phyloP scores from a whole-genome alignment of 1,139 yeast species.

The Magnusiomyces fungicola region DNA sequence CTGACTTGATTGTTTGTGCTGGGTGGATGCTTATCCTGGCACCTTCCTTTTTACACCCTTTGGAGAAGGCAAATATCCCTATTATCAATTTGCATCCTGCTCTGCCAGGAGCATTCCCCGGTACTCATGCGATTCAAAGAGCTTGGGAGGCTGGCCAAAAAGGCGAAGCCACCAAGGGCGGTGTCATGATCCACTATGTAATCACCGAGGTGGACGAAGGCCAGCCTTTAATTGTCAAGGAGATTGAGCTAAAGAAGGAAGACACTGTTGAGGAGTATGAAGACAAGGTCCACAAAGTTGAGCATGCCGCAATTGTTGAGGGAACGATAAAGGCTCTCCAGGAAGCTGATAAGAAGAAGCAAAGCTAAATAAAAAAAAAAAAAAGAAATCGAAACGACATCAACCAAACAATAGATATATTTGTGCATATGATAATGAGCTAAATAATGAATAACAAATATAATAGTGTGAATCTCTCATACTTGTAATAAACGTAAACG shows the following conservation, averaged over 20 bases:
- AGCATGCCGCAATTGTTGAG: slow-evolving; percentile 88
- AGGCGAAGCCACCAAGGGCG: slow-evolving; percentile 71
- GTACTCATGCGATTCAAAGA: slow-evolving; percentile 92
- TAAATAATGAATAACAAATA: no score
- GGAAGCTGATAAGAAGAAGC: slow-evolving; percentile 21
- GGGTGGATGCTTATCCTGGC: slow-evolving; percentile 97
- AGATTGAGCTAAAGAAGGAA: slow-evolving; percentile 58
- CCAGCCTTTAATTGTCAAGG: slow-evolving; percentile 75
- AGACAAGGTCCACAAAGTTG: slow-evolving; percentile 71
- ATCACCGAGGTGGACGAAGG: slow-evolving; percentile 94
- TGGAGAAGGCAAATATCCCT: slow-evolving; percentile 54
- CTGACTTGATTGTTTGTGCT: slow-evolving; percentile 89
- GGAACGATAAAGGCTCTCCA: slow-evolving; percentile 63
- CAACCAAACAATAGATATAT: no score
- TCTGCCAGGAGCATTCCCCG: slow-evolving; percentile 93
- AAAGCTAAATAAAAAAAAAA: not conserved
- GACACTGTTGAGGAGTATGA: slow-evolving; percentile 79
- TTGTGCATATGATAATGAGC: no score
- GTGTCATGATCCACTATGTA: slow-evolving; percentile 94
- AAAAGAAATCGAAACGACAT: not conserved
- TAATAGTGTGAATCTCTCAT: no score
- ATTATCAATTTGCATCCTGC: slow-evolving; percentile 96
- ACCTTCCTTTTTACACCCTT: slow-evolving; percentile 60
- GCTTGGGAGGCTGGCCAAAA: slow-evolving; percentile 93
- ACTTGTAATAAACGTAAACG: no score